Conservation (phyloP, 495 filamentous ascomycete species). For the Lichina pygmaea region DNA sequence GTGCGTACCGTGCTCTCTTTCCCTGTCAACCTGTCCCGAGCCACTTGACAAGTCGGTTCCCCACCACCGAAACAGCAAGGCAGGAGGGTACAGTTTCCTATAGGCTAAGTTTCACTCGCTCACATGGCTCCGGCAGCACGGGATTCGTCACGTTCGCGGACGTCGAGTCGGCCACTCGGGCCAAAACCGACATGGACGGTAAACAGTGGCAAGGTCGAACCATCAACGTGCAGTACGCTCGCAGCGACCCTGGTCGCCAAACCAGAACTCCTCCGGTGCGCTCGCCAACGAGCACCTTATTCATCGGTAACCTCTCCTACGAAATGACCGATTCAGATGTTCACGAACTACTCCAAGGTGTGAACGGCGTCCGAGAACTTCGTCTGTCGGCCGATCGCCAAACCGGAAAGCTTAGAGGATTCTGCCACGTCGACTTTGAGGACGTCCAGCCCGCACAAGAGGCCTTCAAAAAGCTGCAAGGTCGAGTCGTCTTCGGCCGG, state of each 20-base stretch:
- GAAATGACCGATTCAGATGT: constrained; percentile 75
- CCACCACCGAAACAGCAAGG: neutral
- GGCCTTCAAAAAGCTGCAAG: neutral
- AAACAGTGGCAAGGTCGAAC: constrained; percentile 60
- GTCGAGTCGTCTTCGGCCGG: constrained; percentile 28
- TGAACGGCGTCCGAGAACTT: constrained; percentile 51
- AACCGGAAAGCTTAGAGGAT: constrained; percentile 69
- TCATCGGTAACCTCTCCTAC: constrained; percentile 73
- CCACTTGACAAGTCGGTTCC: neutral
- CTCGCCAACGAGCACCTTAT: constrained; percentile 38
- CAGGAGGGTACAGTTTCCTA: neutral
- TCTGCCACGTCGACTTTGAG: constrained; percentile 69
- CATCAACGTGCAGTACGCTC: constrained; percentile 23
- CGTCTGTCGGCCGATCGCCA: constrained; percentile 73
- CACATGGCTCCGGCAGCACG: constrained; percentile 25
- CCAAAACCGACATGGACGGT: constrained; percentile 35
- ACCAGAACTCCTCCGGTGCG: constrained; percentile 14
- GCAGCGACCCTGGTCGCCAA: neutral
- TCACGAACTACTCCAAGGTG: constrained; percentile 47
- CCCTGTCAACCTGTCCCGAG: neutral
- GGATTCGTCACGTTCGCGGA: constrained; percentile 46
- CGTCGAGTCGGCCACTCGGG: constrained; percentile 25
- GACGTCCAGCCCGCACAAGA: constrained; percentile 30
- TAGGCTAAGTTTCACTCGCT: constrained; percentile 7
- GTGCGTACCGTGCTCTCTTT: constrained; percentile 20